Conservation (phyloP, 164 flowering plant species). For the Chloranthus sessilifolius region DNA sequence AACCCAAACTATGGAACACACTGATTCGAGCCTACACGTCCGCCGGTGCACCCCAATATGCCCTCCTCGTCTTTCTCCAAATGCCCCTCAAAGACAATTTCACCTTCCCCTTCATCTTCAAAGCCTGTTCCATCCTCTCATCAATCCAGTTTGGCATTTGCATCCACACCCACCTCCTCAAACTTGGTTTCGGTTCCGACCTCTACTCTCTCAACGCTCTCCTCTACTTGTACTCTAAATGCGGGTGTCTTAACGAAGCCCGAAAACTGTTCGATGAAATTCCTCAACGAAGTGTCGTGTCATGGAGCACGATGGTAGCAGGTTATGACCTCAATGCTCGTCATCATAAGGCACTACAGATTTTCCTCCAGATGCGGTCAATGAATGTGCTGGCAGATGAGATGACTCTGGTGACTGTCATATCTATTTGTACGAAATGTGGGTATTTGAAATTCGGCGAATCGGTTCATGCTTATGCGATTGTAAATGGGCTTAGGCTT, state of each 20-base stretch:
- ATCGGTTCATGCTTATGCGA: neutral
- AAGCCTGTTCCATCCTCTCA: slow-evolving; percentile 7
- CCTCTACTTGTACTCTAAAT: neutral
- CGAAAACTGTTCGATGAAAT: neutral
- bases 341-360: neutral
- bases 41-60: neutral
- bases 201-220: slow-evolving; percentile 3
- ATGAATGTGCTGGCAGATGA: neutral
- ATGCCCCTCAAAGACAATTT: neutral
- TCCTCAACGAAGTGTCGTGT: neutral
- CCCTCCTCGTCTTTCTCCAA: neutral
- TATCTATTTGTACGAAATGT: neutral
- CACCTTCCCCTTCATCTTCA: slow-evolving; percentile 7
- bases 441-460: neutral
- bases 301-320: slow-evolving; percentile 3
- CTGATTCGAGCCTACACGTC: slow-evolving; percentile 3
- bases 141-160: neutral
- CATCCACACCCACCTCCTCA: slow-evolving; percentile 5
- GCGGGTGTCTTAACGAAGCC: neutral
- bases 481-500: neutral
- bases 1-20: slow-evolving; percentile 5
- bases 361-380: neutral
- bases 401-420: slow-evolving; percentile 1
- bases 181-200: neutral
- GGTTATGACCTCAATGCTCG: neutral